Percentiles rank a stretch among this genome's conserved stretches.
Evolutionary conservation across 2,329 filamentous ascomycete species (phyloP).

Genomic region (Colletotrichum sp.): DNA sequence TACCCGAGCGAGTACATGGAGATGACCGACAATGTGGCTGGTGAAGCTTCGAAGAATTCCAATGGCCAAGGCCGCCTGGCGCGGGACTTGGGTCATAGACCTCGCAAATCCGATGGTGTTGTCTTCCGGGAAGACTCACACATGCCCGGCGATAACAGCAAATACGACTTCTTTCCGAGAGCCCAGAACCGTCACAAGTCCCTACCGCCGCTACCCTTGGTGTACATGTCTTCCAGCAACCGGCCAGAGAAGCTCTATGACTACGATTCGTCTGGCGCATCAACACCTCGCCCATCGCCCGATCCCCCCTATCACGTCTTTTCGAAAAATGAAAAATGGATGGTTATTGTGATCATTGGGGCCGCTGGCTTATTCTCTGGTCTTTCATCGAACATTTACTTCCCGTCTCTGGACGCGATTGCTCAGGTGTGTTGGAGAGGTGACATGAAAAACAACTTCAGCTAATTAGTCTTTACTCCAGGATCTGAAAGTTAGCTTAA

Average conservation of each 20-base stretch:
- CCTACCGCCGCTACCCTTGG: not conserved
- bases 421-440: conserved; percentile 27
- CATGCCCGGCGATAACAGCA: not conserved
- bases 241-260: not conserved
- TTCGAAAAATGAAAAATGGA: conserved; percentile 41
- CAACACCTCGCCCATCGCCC: not conserved
- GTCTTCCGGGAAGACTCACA: not conserved
- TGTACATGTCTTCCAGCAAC: not conserved
- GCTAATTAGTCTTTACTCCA: not conserved
- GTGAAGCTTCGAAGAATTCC: not conserved
- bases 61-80: not conserved
- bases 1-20: not conserved
- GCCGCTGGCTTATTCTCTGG: conserved; percentile 58
- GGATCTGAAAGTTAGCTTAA: conserved; percentile 33
- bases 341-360: conserved; percentile 53
- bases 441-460: not conserved
- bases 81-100: not conserved
- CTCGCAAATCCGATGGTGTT: not conserved
- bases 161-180: not conserved
- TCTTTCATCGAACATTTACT: conserved; percentile 56
- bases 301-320: conserved; percentile 37
- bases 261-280: not conserved
- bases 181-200: not conserved
- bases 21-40: not conserved
- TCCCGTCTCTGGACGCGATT: conserved; percentile 46